Evolutionary conservation across 2,329 filamentous ascomycete species (phyloP), one percentile per base, ranked within the genome.

Genomic region (Anthostomella pinea): DNA sequence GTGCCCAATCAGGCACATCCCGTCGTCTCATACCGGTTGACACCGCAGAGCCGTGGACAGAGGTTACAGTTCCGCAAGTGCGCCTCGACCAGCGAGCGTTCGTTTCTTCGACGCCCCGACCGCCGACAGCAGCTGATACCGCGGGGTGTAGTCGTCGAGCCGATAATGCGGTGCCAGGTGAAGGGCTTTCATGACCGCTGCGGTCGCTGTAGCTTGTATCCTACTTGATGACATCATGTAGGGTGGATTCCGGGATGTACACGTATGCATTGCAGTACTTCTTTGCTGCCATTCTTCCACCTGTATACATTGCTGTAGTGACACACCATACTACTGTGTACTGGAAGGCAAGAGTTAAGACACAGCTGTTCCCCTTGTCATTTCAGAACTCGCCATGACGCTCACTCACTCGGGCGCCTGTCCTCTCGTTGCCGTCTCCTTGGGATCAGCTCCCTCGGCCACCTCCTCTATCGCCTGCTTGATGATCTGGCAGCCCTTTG

Each of bases 31-130:
- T 81, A 88, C n/a, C 87, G 79, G 59, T 94, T 89, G 21, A 91
- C 84, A 35, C 81, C 79, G 59, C 87, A 93, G 29, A 79, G 66
- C 9, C 85, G 73, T 2, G 87, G 87, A 51, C 87, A 94, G 6
- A 94, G 71, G 52, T 93, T 94, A 65, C 86, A 94, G 38, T 88
- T 80, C 9, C 75, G 68, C 18, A 94, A 68, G 57, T 94, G 86
- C 1, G 80, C 78, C 53, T 90, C 87, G 2, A 87, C 85, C 14
- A 68, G 65, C 1, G 81, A 83, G 8, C 85, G 78, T n/a, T n/a
- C n/a, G n/a, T 59, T 94, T 94, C 65, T 79, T 81, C 2, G 85
- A 73, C 4, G 78, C 81, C 35, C 90, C 82, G 3, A 76, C 59
- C 2, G 83, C 77, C 2, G 80, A 79, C 9, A 93, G 70, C 4